Evolutionary conservation across 805 yeast species (phyloP), one percentile per base, ranked within the genome.

Genomic region (Tetrapisispora iriomotensis): DNA sequence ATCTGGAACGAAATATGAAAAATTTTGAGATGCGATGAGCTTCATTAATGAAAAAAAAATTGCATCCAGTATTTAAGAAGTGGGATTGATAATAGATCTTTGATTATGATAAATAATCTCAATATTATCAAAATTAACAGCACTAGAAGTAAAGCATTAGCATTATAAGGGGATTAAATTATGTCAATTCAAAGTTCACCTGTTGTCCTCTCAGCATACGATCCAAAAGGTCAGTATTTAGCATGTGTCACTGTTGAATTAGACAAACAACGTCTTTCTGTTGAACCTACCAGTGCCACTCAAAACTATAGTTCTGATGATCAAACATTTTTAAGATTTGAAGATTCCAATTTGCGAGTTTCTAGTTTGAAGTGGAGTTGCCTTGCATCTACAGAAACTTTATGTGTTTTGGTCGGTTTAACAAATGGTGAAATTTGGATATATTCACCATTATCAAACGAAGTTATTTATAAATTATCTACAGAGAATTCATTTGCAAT

Each of bases 251-350:
- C 75, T 17, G 73, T 75, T 26, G 80, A 85, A 1, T 69, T 85
- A 43, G 90, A 83, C 56, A 67, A 77, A 5, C 90, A 82, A 51
- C 75, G 77, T 46, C 62, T 85, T 28, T 68, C 78, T 41, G 82
- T 82, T 2, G 79, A 77, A 51, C 69, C 81, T 15, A 66, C 74
- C 9, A 38, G 39, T 18, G 38, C 36, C 19, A 29, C 43, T 5
- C 38, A 38, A n/a, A 68, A 63, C 21, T 70, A 72, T 23, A 58
- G 65, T 29, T 64, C 66, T 48, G 58, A 66, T 28, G 67, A 74
- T n/a, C 62, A 54, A 19, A 49, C 45, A 25, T 51, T 45, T 22
- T 36, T 56, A 23, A 44, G 46, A 28, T 40, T 58, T 38, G 58
- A 59, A 48, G 53, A 40, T 23, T 43, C 55, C 8, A 44, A 42